Base-by-base conservation (phyloP, 352 stramenopile genomes). In the Globisporangium cylindrosporum region DNA sequence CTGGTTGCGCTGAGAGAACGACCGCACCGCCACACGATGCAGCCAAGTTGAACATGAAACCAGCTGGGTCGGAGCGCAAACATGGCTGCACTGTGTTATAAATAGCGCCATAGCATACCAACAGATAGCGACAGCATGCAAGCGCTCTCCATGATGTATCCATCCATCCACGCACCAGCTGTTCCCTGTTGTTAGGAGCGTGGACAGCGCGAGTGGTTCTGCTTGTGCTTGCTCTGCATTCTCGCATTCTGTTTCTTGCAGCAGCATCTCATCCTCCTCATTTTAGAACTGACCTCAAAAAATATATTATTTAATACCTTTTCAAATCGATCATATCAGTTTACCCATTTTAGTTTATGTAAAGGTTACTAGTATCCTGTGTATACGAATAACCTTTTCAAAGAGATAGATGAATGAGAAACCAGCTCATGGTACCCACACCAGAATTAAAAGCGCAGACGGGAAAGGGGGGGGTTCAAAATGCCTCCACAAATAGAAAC, bases 201-300 rank as follows among this genome's bases (percentile, higher is more conserved):
- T 56, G 49, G 32, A 56, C 22, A 29, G 15, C 18, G 54, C 54
- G 27, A 25, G 27, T 22, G 27, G 27, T 22, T 61, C 55, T 24
- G 25, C 55, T 46, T 15, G 54, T 12, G 24, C 53, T 36, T 36
- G 18, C 5, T 55, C 8, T 25, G 29, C 29, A 32, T 32, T 27
- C 12, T 34, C 54, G 4, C 20, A 36, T 46, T 48, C n/a, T 49
- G 34, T 22, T 34, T 46, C 25, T 59, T 9, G 14, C n/a, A 18
- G 25, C 55, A 27, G 20, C 56, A 62, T 62, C 56, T 62, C 56
- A 62, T 62, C 56, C 56, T 62, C 56, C 56, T 62, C 56, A 62
- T 62, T 62, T 62, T 49, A 62, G 56, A 49, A 62, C 56, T 62
- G n/a, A 49, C 20, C 56, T 3, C 9, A 61, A 32, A 32, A 7